phyloP scores from a whole-genome alignment of 2,329 filamentous ascomycete species.

The Ilyonectria mors-panacis region DNA sequence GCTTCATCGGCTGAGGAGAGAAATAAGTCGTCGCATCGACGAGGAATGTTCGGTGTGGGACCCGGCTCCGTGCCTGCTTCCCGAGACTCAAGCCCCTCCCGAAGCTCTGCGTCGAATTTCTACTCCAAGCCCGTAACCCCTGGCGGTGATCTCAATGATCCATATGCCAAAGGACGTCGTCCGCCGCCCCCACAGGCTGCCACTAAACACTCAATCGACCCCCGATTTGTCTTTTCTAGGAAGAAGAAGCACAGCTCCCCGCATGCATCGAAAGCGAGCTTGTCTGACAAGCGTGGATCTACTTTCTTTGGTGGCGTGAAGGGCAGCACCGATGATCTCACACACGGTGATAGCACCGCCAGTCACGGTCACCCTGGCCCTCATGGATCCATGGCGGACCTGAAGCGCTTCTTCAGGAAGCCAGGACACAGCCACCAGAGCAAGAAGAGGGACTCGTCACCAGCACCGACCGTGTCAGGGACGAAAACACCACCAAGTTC shows the following conservation, averaged over 20 bases:
- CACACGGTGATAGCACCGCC: constrained; percentile 45
- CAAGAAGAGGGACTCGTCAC: constrained; percentile 77
- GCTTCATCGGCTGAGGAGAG: constrained; percentile 58
- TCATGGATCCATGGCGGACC: constrained; percentile 90
- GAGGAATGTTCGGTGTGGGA: constrained; percentile 68
- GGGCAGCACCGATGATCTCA: constrained; percentile 55
- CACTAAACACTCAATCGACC: constrained; percentile 76
- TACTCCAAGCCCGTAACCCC: constrained; percentile 85
- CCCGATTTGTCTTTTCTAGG: constrained; percentile 86
- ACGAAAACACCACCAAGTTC: constrained; percentile 63
- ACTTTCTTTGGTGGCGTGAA: constrained; percentile 53
- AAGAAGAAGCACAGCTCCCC: constrained; percentile 78
- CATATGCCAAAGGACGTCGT: constrained; percentile 87
- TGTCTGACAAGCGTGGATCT: constrained; percentile 70
- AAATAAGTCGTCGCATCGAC: constrained; percentile 61
- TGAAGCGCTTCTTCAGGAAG: constrained; percentile 97
- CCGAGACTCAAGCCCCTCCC: constrained; percentile 75
- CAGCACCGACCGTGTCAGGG: constrained; percentile 68
- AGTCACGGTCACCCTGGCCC: constrained; percentile 45
- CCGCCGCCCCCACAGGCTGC: constrained; percentile 77
- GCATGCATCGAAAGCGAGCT: constrained; percentile 65
- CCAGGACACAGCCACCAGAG: constrained; percentile 81
- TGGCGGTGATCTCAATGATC: constrained; percentile 84
- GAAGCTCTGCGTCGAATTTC: constrained; percentile 72
- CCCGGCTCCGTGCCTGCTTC: constrained; percentile 70